Percentiles rank a stretch among this genome's conserved stretches.
phyloP scores from a whole-genome alignment of 176 grass and related monocot species.

The Urochloa ruziziensis region DNA sequence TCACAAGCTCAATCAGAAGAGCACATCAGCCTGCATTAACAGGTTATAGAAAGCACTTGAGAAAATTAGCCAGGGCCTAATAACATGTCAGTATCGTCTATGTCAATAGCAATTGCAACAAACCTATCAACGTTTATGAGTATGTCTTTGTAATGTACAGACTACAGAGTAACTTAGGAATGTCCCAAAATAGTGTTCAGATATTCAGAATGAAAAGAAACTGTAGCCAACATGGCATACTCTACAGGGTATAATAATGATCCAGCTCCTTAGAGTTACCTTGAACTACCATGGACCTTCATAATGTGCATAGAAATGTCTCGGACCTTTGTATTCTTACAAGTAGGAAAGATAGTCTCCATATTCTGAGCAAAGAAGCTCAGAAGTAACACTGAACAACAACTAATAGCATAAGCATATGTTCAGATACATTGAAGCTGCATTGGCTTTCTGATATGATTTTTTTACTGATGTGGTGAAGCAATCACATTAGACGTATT shows the following conservation, averaged over 20 bases:
- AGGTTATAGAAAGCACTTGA: slow-evolving; percentile 7
- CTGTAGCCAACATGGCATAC: not conserved
- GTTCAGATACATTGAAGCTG: slow-evolving; percentile 1
- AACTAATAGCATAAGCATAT: slow-evolving; percentile 18
- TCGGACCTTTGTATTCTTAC: not conserved
- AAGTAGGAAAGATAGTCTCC: slow-evolving; percentile 17
- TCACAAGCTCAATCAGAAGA: slow-evolving; percentile 72
- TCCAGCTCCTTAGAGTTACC: slow-evolving; percentile 33
- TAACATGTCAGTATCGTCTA: slow-evolving; percentile 1
- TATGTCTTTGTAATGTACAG: not conserved
- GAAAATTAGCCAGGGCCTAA: slow-evolving; percentile 15
- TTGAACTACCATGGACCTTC: slow-evolving; percentile 49
- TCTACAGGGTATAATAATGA: not conserved
- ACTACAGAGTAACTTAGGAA: not conserved
- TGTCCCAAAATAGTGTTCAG: not conserved
- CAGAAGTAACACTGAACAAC: slow-evolving; percentile 7
- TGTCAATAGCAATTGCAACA: slow-evolving; percentile 7
- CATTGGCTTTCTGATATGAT: not conserved
- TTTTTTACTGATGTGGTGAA: slow-evolving; percentile 12
- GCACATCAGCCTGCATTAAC: slow-evolving; percentile 55
- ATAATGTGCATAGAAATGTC: slow-evolving; percentile 6
- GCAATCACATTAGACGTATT: slow-evolving; percentile 14
- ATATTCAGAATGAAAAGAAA: slow-evolving; percentile 7
- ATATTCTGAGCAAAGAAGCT: slow-evolving; percentile 27
- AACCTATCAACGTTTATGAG: not conserved